These are phyloP conservation scores for Glonium stellatum DNA, from an alignment of 495 filamentous ascomycete genomes.

Conservation along the genomic window DNA sequence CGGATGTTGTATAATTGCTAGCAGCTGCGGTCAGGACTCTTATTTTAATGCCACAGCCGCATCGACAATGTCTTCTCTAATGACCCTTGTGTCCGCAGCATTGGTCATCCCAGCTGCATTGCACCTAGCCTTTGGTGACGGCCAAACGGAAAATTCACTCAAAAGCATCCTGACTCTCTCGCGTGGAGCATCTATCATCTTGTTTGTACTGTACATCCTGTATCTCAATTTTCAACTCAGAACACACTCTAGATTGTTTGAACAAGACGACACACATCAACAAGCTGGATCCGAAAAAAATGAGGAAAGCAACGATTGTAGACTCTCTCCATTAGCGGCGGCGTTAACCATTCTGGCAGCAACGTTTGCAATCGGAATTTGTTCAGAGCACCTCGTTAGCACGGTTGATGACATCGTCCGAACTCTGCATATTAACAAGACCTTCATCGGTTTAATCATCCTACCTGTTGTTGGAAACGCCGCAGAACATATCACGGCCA, in stretches of 20 bases:
- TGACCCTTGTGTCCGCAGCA: conserved; percentile 85
- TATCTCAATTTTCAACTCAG: conserved; percentile 88
- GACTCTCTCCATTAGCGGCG: too few species aligned
- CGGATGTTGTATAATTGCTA: conserved; percentile 92
- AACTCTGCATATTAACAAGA: conserved; percentile 80
- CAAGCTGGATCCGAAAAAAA: too few species aligned
- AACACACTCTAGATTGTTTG: conserved; percentile 77
- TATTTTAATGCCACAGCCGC: conserved; percentile 80
- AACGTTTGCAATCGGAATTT: too few species aligned
- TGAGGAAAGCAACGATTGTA: conserved; percentile 50
- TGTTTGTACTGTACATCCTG: conserved; percentile 79
- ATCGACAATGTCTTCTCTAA: conserved; percentile 90
- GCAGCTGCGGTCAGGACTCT: conserved; percentile 67
- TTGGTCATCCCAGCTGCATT: conserved; percentile 86
- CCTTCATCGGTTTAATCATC: conserved; percentile 90
- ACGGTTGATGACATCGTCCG: conserved; percentile 86
- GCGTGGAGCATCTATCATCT: conserved; percentile 81
- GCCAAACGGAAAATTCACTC: conserved; percentile 42
- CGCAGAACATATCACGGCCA: conserved; percentile 92
- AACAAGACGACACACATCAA: too few species aligned
- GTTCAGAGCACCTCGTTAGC: conserved; percentile 88
- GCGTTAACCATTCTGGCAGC: conserved; percentile 73
- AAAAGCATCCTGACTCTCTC: conserved; percentile 76
- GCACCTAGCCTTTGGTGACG: conserved; percentile 50
- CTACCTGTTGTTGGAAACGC: conserved; percentile 97